These are phyloP conservation scores for Dendrocalamus latiflorus DNA, from an alignment of 202 grass and related monocot genomes.

Conservation along the genomic window DNA sequence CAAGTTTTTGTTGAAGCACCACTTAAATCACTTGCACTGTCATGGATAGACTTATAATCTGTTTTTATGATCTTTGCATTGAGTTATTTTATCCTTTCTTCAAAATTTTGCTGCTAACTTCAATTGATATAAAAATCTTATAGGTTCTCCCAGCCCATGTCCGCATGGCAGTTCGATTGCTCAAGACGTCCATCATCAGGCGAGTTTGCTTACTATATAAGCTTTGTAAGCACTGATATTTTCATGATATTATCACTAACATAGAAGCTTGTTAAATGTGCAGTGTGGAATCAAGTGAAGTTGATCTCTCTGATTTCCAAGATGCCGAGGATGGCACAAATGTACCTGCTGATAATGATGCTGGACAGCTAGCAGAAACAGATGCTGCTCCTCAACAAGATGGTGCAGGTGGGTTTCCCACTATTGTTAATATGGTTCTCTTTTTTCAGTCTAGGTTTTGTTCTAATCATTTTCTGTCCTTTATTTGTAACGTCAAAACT, in stretches of 20 bases:
- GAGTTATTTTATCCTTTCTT: neutral
- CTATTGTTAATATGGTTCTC: neutral
- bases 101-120: constrained; percentile 13
- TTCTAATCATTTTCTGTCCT: neutral
- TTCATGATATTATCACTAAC: neutral
- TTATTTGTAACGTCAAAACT: constrained; percentile 33
- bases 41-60: neutral
- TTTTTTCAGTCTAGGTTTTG: neutral
- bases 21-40: neutral
- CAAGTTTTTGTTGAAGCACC: neutral
- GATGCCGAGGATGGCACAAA: constrained; percentile 50
- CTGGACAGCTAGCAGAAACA: constrained; percentile 21
- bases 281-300: constrained; percentile 98
- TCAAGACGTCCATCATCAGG: constrained; percentile 98
- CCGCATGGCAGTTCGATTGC: constrained; percentile 81
- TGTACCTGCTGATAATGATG: constrained; percentile 35
- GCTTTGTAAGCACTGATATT: neutral
- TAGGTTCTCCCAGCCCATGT: constrained; percentile 91
- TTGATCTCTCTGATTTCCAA: constrained; percentile 98
- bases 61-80: neutral
- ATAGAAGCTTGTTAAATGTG: constrained; percentile 21
- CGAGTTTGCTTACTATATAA: constrained; percentile 10
- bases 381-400: constrained; percentile 35
- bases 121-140: constrained; percentile 10
- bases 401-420: constrained; percentile 42